Evolutionary conservation across 257 asterid genomes (phyloP).

Genomic region (Solanum sitiens): DNA sequence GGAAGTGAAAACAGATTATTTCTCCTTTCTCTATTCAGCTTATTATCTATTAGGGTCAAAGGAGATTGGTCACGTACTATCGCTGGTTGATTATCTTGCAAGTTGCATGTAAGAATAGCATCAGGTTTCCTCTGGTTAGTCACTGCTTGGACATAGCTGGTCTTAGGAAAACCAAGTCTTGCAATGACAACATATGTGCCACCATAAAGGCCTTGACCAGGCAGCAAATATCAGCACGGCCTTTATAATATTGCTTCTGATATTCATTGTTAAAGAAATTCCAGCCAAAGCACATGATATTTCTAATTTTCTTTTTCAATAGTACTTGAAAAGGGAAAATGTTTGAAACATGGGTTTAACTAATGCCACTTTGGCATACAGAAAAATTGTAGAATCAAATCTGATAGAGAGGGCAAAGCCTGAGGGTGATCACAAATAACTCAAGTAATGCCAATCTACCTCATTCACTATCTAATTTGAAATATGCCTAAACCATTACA

Average conservation of each 20-base stretch:
- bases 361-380: background rate
- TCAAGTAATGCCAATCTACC: background rate
- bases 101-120: background rate
- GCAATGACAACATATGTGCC: background rate
- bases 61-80: background rate
- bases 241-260: background rate
- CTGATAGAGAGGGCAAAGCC: background rate
- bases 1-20: background rate
- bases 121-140: background rate
- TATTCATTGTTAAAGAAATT: background rate
- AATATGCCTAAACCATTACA: background rate
- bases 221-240: background rate
- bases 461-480: background rate
- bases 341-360: background rate
- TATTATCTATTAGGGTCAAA: background rate
- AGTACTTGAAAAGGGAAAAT: background rate
- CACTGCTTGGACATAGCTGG: background rate
- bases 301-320: background rate
- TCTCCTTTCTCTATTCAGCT: background rate
- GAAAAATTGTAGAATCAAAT: background rate
- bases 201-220: background rate
- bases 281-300: background rate
- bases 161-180: background rate
- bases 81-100: background rate
- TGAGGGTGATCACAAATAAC: background rate